A percentile compares a stretch with the other conserved stretches of the same genome.
Evolutionary conservation across 2,329 filamentous ascomycete species (phyloP).

Genomic region (Aaosphaeria pasadenensis): DNA sequence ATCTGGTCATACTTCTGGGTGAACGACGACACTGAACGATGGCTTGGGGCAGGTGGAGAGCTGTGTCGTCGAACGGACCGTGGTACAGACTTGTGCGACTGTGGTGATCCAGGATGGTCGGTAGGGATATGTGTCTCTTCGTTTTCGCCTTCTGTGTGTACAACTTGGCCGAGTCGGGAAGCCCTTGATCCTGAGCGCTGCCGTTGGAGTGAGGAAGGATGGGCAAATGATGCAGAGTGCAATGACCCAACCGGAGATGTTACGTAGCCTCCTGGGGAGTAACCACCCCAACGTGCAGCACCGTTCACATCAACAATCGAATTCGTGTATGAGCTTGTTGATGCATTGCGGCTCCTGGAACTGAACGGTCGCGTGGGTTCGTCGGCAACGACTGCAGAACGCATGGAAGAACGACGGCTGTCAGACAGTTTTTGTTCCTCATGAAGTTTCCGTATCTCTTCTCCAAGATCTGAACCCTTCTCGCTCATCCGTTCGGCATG

Average conservation of each 20-base stretch:
- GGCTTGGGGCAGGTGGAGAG: conserved; percentile 18
- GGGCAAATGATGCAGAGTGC: conserved; percentile 43
- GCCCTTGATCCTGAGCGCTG: conserved; percentile 40
- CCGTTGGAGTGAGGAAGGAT: conserved; percentile 30
- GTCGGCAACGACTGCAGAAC: conserved; percentile 43
- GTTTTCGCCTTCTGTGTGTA: conserved; percentile 33
- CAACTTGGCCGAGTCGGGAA: conserved; percentile 41
- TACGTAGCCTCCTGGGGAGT: conserved; percentile 65
- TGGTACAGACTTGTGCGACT: conserved; percentile 7
- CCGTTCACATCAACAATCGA: conserved; percentile 71
- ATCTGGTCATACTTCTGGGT: conserved; percentile 36
- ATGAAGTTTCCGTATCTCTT: conserved; percentile 72
- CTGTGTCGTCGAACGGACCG: conserved; percentile 4
- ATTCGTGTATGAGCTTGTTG: conserved; percentile 43
- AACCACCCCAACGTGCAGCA: conserved; percentile 65
- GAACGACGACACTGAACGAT: conserved; percentile 34
- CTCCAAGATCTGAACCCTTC: conserved; percentile 70
- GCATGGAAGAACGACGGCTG: conserved; percentile 62
- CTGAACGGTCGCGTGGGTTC: conserved; percentile 21
- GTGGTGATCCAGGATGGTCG: conserved; percentile 14
- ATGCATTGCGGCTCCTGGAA: conserved; percentile 39
- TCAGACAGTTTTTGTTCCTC: conserved; percentile 68
- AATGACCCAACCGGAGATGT: conserved; percentile 66
- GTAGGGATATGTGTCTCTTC: conserved; percentile 9
- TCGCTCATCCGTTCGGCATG: conserved; percentile 71